Conservation (phyloP, 2,329 filamentous ascomycete genomes). For the Calonectria naviculata region DNA sequence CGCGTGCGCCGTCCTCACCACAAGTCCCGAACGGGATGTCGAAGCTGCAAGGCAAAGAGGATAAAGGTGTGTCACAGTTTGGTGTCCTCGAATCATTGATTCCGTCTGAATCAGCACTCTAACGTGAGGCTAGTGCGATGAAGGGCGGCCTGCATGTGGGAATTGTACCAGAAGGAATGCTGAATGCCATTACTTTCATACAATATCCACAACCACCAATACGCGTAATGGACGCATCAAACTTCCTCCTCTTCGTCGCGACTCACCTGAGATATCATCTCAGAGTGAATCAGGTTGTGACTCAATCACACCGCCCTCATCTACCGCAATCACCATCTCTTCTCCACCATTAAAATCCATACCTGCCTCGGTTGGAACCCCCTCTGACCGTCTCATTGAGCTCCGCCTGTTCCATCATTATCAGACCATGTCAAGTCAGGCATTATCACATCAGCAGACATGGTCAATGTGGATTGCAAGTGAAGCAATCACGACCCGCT, state of each 20-base stretch:
- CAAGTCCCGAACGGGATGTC: conserved; percentile 23
- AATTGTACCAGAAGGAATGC: conserved; percentile 9
- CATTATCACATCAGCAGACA: neutral
- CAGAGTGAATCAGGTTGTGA: neutral
- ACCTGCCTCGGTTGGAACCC: neutral
- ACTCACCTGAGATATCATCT: neutral
- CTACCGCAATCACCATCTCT: neutral
- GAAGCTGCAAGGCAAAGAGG: conserved; percentile 15
- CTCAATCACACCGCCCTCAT: neutral
- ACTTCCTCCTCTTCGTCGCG: neutral
- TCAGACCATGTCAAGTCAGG: neutral
- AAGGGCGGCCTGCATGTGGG: conserved; percentile 6
- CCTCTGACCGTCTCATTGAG: neutral
- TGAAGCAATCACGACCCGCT: neutral
- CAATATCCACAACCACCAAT: neutral
- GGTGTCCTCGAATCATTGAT: neutral
- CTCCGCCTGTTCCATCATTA: conserved; percentile 21
- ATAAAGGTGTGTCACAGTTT: conserved; percentile 14
- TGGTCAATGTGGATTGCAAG: conserved; percentile 17
- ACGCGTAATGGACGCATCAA: neutral
- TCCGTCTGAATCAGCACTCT: neutral
- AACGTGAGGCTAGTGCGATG: conserved; percentile 9
- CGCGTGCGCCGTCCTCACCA: conserved; percentile 13
- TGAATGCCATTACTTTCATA: conserved; percentile 19
- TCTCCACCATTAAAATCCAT: neutral